These are phyloP conservation scores for Ogataea ganodermae DNA, from an alignment of 805 yeast species.

Conservation along the genomic window DNA sequence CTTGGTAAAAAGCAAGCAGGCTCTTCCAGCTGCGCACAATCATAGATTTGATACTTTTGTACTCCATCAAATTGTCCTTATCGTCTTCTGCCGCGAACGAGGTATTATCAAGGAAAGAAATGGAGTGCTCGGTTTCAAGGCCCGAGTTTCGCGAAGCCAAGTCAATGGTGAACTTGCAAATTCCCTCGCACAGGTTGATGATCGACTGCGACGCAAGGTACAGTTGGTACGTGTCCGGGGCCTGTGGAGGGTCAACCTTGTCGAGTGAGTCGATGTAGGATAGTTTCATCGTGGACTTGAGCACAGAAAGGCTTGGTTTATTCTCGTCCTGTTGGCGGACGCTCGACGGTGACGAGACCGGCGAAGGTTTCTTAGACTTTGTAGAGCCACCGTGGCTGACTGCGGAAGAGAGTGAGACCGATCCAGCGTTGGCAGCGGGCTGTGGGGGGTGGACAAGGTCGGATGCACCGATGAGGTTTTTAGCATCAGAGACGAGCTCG, in stretches of 20 bases:
- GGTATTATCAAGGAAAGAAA: slow-evolving; percentile 27
- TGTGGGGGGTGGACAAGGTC: slow-evolving; percentile 36
- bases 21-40: slow-evolving; percentile 40
- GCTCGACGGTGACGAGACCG: slow-evolving; percentile 15
- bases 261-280: slow-evolving; percentile 76
- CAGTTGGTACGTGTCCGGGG: slow-evolving; percentile 62
- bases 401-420: slow-evolving; percentile 11
- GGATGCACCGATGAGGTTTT: slow-evolving; percentile 36
- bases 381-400: slow-evolving; percentile 3
- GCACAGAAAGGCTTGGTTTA: slow-evolving; percentile 39
- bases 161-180: slow-evolving; percentile 53
- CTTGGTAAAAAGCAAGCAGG: slow-evolving; percentile 46
- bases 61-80: slow-evolving; percentile 8
- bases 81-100: slow-evolving; percentile 20
- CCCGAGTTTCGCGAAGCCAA: slow-evolving; percentile 32
- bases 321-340: slow-evolving; percentile 16
- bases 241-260: slow-evolving; percentile 72
- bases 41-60: slow-evolving; percentile 27
- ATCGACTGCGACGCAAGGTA: slow-evolving; percentile 58
- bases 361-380: slow-evolving; percentile 3
- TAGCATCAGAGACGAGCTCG: slow-evolving; percentile 38
- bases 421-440: slow-evolving; percentile 14
- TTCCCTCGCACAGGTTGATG: slow-evolving; percentile 64
- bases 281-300: slow-evolving; percentile 49
- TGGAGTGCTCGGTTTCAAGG: slow-evolving; percentile 10